Percentiles rank a stretch among this genome's conserved stretches.
Conservation (phyloP, 306 rosid species). For the Dryas drummondii region DNA sequence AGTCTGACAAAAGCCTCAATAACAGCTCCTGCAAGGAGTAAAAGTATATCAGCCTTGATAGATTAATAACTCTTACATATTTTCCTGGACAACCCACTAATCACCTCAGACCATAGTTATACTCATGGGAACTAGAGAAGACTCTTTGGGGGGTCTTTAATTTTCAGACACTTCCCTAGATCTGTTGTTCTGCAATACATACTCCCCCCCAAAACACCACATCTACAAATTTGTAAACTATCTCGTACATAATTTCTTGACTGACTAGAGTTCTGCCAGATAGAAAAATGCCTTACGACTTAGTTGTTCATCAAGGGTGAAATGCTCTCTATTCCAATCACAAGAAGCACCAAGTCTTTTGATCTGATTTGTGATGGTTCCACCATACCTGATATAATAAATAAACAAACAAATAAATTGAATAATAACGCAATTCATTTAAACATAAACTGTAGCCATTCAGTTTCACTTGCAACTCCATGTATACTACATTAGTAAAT, state of each 20-base stretch:
- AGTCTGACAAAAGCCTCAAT: constrained; percentile 94
- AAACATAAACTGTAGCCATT: background rate
- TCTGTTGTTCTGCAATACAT: background rate
- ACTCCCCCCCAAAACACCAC: background rate
- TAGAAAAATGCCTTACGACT: constrained; percentile 88
- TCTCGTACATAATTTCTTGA: constrained; percentile 18
- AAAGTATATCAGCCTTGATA: constrained; percentile 6
- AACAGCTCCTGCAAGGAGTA: constrained; percentile 76
- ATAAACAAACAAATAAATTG: constrained; percentile 14
- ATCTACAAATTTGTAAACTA: constrained; percentile 15
- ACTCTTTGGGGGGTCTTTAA: background rate
- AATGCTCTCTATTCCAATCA: constrained; percentile 95
- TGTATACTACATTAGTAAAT: background rate
- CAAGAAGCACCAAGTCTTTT: constrained; percentile 99
- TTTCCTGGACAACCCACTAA: background rate
- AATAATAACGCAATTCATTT: background rate
- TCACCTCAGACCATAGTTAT: background rate
- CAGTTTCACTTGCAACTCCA: background rate
- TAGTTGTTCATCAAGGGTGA: constrained; percentile 98
- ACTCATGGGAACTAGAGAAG: background rate
- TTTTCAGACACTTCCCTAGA: background rate
- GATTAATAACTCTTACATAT: background rate
- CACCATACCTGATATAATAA: constrained; percentile 70
- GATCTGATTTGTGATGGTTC: constrained; percentile 91
- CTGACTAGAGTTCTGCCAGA: constrained; percentile 36